Evolutionary conservation across 2,329 filamentous ascomycete genomes (phyloP), one percentile per base, ranked within the genome.

Genomic region (Cladorrhinum sp.): DNA sequence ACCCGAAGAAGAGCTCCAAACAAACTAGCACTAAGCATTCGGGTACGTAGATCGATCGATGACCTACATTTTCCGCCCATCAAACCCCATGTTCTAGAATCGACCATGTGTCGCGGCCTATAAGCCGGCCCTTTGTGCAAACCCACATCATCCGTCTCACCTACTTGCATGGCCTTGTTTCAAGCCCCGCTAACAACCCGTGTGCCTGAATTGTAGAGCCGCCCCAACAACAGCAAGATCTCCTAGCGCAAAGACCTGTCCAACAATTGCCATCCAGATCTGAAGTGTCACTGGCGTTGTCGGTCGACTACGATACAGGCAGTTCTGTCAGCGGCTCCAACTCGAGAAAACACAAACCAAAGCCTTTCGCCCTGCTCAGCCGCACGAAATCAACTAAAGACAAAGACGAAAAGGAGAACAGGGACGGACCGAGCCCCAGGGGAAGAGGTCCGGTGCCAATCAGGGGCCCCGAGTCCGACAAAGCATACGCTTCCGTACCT

Each of bases 351-450:
- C 74, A 69, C 65, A 85, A 85, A 66, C 76, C 79, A 13, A 86
- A 85, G 62, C 76, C 81, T 8, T 86, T 86, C 70, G 76, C 76
- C 20, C 73, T 83, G 23, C 71, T 86, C 16, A 76, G 77, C 61
- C 81, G 84, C 48, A 78, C 78, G 61, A 78, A 76, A 64, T 85
- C 83, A 18, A 73, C 79, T 60, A 78, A 78, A 64, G 81, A 83
- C 62, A 82, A 78, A 68, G 80, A 82, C 45, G 76, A 75, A 61
- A 72, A 76, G 49, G 68, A 55, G 18, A 64, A 53, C 63, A 82
- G 77, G 67, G 79, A 82, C 53, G 66, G 60, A 49, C 61, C 62
- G 49, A 67, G 68, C 57, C 62, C 69, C 16, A 64, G 70, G 51
- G 64, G 69, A 36, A 58, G 64, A 8, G 62, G 60, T 29, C 63